Evolutionary conservation across 2,329 filamentous ascomycete genomes (phyloP), one percentile per base, ranked within the genome.

Genomic region (Neopestalotiopsis sp.): DNA sequence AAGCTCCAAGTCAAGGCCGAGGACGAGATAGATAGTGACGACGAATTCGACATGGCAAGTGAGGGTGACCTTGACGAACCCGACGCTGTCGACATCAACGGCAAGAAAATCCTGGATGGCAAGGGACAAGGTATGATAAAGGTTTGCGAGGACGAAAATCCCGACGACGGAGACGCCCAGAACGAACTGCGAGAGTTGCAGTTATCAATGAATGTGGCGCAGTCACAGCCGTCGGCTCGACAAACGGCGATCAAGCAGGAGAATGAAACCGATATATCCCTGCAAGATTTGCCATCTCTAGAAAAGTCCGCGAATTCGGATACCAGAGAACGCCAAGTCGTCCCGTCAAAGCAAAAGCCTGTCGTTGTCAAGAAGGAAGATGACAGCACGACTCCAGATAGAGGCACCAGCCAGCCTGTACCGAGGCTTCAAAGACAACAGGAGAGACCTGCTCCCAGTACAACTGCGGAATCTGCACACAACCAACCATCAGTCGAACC

Each of bases 111-210:
- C 60, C 79, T 91, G 28, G 93, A 95, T 75, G 82, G 83, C 9
- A 87, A 91, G 66, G 93, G 92, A 0, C 84, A 86, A 24, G 86
- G 87, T 13, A 85, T 97, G 84, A 82, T 95, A 70, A 92, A 89
- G 73, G 89, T 96, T 1, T 96, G 94, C 76, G 91, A 91, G 70
- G 91, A 92, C 59, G 91, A 94, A 84, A 76, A 85, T 49, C 75
- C 74, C 2, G 84, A 87, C 49, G 89, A 91, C 67, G 81, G 84
- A 20, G 84, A 89, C 74, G 85, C 83, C 2, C 84, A 86, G 74
- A 84, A 86, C 38, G 92, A 97, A 79, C 81, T 94, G 73, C 83
- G 85, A 14, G 93, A 97, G 78, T 82, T 75, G 28, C 85, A 86
- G 66, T 83, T 82, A 20, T 81, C 79, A 7, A 75, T 77, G 45